These are phyloP conservation scores for Metarhizium sp. DNA, from an alignment of 2,329 filamentous ascomycete genomes.

Conservation along the genomic window DNA sequence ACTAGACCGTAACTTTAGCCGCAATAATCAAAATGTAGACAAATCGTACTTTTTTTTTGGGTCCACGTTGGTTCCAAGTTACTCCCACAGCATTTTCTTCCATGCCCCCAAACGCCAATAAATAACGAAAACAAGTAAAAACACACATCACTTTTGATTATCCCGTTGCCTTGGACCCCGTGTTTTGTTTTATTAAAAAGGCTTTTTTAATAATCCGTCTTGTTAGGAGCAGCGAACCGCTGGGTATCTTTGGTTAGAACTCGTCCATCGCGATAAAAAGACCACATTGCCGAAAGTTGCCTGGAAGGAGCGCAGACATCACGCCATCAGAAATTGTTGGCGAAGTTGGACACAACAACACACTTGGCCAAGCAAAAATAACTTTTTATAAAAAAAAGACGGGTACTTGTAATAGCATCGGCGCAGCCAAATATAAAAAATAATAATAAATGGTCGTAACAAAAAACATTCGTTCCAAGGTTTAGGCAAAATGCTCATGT, in stretches of 20 bases:
- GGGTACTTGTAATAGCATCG: conserved; percentile 2
- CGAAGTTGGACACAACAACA: conserved; percentile 2
- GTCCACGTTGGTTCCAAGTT: not conserved
- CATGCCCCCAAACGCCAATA: not conserved
- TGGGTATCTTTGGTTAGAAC: not conserved
- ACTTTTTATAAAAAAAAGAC: conserved; percentile 6
- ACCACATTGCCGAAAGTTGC: not conserved
- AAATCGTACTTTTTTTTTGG: not conserved
- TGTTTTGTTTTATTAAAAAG: not conserved
- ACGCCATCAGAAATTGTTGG: conserved; percentile 1
- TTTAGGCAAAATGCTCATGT: conserved; percentile 1
- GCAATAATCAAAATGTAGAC: not conserved
- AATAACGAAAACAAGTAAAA: not conserved
- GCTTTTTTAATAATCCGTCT: not conserved
- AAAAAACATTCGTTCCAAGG: conserved; percentile 1
- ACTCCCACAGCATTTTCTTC: not conserved
- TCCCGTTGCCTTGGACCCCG: not conserved
- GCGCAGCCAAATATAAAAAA: conserved; percentile 1
- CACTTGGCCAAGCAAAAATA: conserved; percentile 5
- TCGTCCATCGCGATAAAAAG: not conserved
- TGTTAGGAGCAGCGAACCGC: not conserved
- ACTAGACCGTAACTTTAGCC: not conserved
- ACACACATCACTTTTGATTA: not conserved
- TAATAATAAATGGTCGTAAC: conserved; percentile 1
- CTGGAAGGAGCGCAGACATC: conserved; percentile 2